These are phyloP conservation scores for Graphilbum ipis-grandicollis DNA, from an alignment of 2,329 filamentous ascomycete species.

Conservation along the genomic window DNA sequence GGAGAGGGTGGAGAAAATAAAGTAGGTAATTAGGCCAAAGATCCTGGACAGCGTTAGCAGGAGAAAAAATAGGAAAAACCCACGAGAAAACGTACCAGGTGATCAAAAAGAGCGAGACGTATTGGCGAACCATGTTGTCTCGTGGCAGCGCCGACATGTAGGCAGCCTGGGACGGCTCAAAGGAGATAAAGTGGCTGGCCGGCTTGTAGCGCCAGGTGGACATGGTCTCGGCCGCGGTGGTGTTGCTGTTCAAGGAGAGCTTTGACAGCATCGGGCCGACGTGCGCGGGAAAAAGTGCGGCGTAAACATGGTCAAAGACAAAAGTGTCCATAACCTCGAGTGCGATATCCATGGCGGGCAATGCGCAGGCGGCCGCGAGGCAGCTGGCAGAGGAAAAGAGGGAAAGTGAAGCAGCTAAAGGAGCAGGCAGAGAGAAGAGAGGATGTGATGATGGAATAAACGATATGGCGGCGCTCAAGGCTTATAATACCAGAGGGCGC, in stretches of 20 bases:
- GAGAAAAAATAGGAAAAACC: too few species aligned
- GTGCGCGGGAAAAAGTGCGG: constrained; percentile 43
- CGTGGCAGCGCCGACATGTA: constrained; percentile 63
- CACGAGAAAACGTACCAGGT: too few species aligned
- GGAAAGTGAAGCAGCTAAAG: not conserved
- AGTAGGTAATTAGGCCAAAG: constrained; percentile 74
- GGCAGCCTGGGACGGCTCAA: constrained; percentile 58
- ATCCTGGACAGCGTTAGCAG: too few species aligned
- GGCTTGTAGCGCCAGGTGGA: constrained; percentile 55
- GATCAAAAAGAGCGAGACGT: constrained; percentile 60
- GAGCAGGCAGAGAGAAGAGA: too few species aligned
- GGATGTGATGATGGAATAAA: too few species aligned
- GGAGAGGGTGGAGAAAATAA: constrained; percentile 63
- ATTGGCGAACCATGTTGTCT: constrained; percentile 62
- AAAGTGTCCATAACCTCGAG: constrained; percentile 75
- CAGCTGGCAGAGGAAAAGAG: not conserved
- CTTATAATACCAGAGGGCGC: too few species aligned
- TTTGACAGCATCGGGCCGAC: constrained; percentile 20
- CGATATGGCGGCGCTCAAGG: too few species aligned
- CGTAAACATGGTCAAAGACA: constrained; percentile 64
- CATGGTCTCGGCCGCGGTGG: constrained; percentile 35
- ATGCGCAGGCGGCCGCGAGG: not conserved
- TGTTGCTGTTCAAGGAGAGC: constrained; percentile 30
- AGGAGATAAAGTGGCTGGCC: constrained; percentile 48
- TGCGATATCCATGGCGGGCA: constrained; percentile 62